phyloP scores from a whole-genome alignment of 2,329 filamentous ascomycete species.

The Knoxdaviesia capensis region DNA sequence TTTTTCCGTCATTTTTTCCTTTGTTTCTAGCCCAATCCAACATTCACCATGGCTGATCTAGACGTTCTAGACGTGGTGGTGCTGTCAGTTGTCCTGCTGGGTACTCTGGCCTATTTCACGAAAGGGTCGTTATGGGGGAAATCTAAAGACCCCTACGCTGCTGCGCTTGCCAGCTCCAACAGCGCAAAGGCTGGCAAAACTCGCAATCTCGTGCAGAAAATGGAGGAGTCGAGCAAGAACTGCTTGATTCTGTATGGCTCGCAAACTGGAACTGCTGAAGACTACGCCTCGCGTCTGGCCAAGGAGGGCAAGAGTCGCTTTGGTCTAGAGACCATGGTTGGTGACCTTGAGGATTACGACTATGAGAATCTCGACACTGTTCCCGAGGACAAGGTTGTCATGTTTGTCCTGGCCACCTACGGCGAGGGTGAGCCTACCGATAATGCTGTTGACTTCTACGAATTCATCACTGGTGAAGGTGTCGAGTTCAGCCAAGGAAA shows the following conservation, averaged over 20 bases:
- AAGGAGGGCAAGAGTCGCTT: slow-evolving; percentile 96
- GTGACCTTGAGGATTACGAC: slow-evolving; percentile 94
- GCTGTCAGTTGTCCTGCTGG: slow-evolving; percentile 65
- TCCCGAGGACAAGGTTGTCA: slow-evolving; percentile 73
- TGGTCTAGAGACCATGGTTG: slow-evolving; percentile 93
- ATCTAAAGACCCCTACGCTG: slow-evolving; percentile 72
- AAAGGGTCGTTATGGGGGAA: slow-evolving; percentile 91
- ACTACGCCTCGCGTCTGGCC: slow-evolving; percentile 86
- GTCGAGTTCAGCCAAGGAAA: slow-evolving; percentile 56
- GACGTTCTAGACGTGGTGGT: slow-evolving; percentile 91
- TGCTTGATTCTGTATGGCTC: slow-evolving; percentile 98
- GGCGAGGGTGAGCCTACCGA: slow-evolving; percentile 97
- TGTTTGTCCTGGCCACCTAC: slow-evolving; percentile 94
- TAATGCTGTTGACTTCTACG: slow-evolving; percentile 97
- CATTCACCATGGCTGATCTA: slow-evolving; percentile 65
- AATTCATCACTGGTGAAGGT: slow-evolving; percentile 76
- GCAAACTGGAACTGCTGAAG: slow-evolving; percentile 93
- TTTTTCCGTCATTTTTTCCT: too few species aligned
- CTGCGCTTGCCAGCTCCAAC: slow-evolving; percentile 47
- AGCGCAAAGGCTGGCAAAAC: slow-evolving; percentile 64
- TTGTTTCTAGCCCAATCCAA: too few species aligned
- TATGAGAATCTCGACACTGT: slow-evolving; percentile 83
- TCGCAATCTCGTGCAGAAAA: slow-evolving; percentile 82
- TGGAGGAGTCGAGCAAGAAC: slow-evolving; percentile 91
- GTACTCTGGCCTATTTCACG: slow-evolving; percentile 88